phyloP scores from a whole-genome alignment of 1,284 basidiomycete species.

The Rhodotorula sp. region DNA sequence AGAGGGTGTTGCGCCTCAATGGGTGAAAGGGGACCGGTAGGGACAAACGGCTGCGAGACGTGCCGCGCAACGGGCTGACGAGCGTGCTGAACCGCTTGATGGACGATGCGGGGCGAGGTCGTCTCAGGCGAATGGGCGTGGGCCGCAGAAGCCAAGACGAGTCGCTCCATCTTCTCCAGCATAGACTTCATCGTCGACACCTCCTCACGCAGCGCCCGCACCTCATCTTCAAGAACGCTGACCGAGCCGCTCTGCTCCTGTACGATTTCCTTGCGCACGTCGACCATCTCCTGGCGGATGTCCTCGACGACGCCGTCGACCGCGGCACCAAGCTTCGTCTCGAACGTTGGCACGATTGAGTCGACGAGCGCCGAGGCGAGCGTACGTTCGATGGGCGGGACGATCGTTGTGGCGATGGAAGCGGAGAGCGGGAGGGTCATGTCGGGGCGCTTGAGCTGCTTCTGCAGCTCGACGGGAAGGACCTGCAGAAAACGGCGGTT shows the following conservation, averaged over 20 bases:
- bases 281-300: constrained; percentile 64
- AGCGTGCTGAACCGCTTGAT: neutral
- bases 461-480: constrained; percentile 71
- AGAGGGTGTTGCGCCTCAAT: neutral
- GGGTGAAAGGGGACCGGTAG: neutral
- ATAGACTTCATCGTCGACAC: constrained; percentile 27
- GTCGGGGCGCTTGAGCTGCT: constrained; percentile 69
- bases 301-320: constrained; percentile 73
- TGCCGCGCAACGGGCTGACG: neutral
- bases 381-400: constrained; percentile 52
- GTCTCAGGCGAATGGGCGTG: neutral
- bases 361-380: constrained; percentile 63
- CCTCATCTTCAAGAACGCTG: constrained; percentile 32
- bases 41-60: neutral
- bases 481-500: constrained; percentile 53
- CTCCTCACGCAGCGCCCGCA: constrained; percentile 25
- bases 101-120: constrained; percentile 1
- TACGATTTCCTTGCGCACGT: constrained; percentile 41
- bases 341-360: constrained; percentile 68
- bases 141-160: constrained; percentile 2
- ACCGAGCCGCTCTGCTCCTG: constrained; percentile 38
- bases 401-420: constrained; percentile 8
- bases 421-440: constrained; percentile 66
- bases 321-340: constrained; percentile 65
- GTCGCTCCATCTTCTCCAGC: constrained; percentile 30